These are phyloP conservation scores for Trichoderma sp. DNA, from an alignment of 2,329 filamentous ascomycete genomes.

Conservation along the genomic window DNA sequence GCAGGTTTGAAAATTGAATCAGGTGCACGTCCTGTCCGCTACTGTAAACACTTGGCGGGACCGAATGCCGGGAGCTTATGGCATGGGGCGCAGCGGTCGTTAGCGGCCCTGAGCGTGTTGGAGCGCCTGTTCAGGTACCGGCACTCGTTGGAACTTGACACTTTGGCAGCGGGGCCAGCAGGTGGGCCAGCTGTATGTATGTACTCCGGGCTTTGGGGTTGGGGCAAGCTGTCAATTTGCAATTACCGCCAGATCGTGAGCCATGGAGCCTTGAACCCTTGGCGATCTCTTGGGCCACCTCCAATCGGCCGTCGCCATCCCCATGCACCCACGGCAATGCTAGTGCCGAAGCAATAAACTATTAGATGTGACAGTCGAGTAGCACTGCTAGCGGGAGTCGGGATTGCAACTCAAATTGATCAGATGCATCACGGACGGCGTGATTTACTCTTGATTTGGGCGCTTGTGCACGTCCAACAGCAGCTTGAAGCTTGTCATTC, in stretches of 20 bases:
- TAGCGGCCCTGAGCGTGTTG: neutral
- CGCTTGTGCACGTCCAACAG: conserved; percentile 3
- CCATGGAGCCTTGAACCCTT: neutral
- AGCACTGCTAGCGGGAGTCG: neutral
- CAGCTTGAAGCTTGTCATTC: neutral
- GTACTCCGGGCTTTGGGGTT: neutral
- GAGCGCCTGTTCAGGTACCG: conserved; percentile 1
- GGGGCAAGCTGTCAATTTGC: conserved; percentile 10
- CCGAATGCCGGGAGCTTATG: conserved; percentile 3
- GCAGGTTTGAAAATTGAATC: neutral
- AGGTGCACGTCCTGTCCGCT: neutral
- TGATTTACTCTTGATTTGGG: neutral
- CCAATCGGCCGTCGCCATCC: neutral
- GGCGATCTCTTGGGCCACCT: conserved; percentile 11
- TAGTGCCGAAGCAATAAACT: conserved; percentile 5
- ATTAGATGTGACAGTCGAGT: neutral
- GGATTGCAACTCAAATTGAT: neutral
- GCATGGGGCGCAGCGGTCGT: neutral
- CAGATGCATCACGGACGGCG: neutral
- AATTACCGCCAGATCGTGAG: conserved; percentile 13
- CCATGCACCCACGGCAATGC: neutral
- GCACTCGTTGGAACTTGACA: neutral
- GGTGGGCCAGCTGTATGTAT: conserved; percentile 15
- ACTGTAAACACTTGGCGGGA: neutral
- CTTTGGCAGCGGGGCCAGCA: conserved; percentile 11